phyloP scores from a whole-genome alignment of 352 stramenopile species.

The Peronosclerospora sorghi region DNA sequence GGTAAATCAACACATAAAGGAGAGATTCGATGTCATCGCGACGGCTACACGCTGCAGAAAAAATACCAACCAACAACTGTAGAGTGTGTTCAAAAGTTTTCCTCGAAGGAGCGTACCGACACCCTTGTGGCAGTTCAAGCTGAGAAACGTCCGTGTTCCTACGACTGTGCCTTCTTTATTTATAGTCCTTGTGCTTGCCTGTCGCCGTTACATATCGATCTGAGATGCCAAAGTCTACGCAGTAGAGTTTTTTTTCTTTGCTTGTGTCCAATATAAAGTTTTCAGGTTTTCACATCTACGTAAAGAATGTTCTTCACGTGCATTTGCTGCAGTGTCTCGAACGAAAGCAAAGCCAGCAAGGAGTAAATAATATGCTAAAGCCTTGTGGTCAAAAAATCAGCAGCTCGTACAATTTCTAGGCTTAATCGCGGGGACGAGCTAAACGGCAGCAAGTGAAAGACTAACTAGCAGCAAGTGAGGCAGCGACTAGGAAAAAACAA shows the following conservation, averaged over 20 bases:
- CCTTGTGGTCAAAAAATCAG: too few relatives aligned
- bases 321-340: constrained; percentile 71
- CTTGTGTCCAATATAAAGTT: constrained; percentile 88
- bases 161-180: constrained; percentile 59
- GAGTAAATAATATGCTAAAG: constrained; percentile 4
- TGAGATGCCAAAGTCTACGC: constrained; percentile 88
- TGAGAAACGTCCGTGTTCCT: constrained; percentile 88
- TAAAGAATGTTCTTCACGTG: too few relatives aligned
- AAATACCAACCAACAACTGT: not conserved
- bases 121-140: constrained; percentile 80
- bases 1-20: constrained; percentile 84
- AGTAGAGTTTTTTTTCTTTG: constrained; percentile 66
- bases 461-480: too few relatives aligned
- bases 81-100: not conserved
- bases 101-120: constrained; percentile 40
- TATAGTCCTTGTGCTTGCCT: too few relatives aligned
- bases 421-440: too few relatives aligned
- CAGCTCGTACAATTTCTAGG: constrained; percentile 42
- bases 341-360: constrained; percentile 13
- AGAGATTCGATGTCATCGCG: constrained; percentile 89
- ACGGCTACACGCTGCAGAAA: constrained; percentile 50
- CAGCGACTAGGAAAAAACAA: too few relatives aligned
- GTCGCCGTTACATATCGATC: too few relatives aligned
- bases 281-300: constrained; percentile 90
- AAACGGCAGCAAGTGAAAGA: too few relatives aligned